Conservation (phyloP, 116 monocot genomes). For the Papilionanthe hybrid region DNA sequence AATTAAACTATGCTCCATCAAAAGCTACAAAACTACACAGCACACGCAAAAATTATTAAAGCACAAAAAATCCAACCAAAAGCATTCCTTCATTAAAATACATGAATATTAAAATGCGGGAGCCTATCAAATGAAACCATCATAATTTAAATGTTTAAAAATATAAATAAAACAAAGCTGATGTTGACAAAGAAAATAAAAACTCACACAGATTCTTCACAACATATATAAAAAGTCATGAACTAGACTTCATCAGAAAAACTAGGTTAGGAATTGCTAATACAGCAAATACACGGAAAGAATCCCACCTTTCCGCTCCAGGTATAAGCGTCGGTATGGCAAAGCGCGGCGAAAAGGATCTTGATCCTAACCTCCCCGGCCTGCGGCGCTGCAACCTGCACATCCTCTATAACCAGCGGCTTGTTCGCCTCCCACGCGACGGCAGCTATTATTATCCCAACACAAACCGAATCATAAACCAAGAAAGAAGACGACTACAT, state of each 20-base stretch:
- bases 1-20: neutral
- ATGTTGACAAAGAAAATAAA: too few species aligned
- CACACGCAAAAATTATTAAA: neutral
- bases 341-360: constrained; percentile 91
- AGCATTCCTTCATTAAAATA: too few species aligned
- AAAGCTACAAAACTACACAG: neutral
- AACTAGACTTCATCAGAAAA: neutral
- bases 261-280: neutral
- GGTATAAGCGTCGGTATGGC: constrained; percentile 96
- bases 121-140: too few species aligned
- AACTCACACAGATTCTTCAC: too few species aligned
- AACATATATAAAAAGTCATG: neutral
- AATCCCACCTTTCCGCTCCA: constrained; percentile 83
- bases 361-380: constrained; percentile 94
- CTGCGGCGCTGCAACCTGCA: constrained; percentile 96
- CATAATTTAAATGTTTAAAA: too few species aligned
- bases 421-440: constrained; percentile 97
- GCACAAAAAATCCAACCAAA: neutral
- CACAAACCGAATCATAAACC: neutral
- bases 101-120: too few species aligned
- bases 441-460: constrained; percentile 45
- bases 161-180: too few species aligned
- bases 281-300: neutral
- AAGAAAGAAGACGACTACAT: neutral
- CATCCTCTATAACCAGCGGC: constrained; percentile 91